These are phyloP conservation scores for Leishmania tarentolae DNA, from an alignment of 208 protist genomes.

Conservation along the genomic window DNA sequence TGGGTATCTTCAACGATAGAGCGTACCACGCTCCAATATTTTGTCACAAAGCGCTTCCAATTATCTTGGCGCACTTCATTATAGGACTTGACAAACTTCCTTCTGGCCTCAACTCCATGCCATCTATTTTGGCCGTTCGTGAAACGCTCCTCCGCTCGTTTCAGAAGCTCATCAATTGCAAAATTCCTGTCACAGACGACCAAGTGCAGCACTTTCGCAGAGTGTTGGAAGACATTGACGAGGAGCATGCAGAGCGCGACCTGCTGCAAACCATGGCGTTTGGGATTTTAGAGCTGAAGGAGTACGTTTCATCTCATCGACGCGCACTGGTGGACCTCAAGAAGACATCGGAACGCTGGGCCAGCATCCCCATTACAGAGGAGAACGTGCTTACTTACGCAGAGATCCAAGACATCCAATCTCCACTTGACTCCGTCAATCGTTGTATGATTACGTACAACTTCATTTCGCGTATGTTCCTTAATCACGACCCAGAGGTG, in stretches of 20 bases:
- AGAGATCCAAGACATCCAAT: slow-evolving; percentile 62
- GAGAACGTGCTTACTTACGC: slow-evolving; percentile 59
- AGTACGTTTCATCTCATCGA: slow-evolving; percentile 69
- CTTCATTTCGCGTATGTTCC: slow-evolving; percentile 82
- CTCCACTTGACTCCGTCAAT: slow-evolving; percentile 69
- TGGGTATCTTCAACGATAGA: slow-evolving; percentile 50
- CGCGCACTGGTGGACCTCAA: slow-evolving; percentile 59
- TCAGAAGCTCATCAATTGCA: slow-evolving; percentile 61
- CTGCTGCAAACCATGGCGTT: slow-evolving; percentile 77
- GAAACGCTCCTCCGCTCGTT: slow-evolving; percentile 81
- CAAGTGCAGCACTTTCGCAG: slow-evolving; percentile 53
- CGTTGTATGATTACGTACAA: slow-evolving; percentile 83
- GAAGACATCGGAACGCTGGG: slow-evolving; percentile 37
- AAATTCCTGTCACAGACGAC: slow-evolving; percentile 58
- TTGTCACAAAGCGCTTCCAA: slow-evolving; percentile 84
- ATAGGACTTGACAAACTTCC: slow-evolving; percentile 75
- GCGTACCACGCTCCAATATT: slow-evolving; percentile 62
- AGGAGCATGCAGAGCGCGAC: slow-evolving; percentile 63
- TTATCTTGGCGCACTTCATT: slow-evolving; percentile 77
- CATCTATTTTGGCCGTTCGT: slow-evolving; percentile 65
- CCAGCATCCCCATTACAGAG: slow-evolving; percentile 36
- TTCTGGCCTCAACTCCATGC: slow-evolving; percentile 86
- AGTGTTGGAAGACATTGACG: slow-evolving; percentile 75
- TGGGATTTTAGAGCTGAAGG: slow-evolving; percentile 84
- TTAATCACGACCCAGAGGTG: slow-evolving; percentile 46